phyloP scores from a whole-genome alignment of 2,329 filamentous ascomycete genomes.

The Colletotrichum tropicicola region DNA sequence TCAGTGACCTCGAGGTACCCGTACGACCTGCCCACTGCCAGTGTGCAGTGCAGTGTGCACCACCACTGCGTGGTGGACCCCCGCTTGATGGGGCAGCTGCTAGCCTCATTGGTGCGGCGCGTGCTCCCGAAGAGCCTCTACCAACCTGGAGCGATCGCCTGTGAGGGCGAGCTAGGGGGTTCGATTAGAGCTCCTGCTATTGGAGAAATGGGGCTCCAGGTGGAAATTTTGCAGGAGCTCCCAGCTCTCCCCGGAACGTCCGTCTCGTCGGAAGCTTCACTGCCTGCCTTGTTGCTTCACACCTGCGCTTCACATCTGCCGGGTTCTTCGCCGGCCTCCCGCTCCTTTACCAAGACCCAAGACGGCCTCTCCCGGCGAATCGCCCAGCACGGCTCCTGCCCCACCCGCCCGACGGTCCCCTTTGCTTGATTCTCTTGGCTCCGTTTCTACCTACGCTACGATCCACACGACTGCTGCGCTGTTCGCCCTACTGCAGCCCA shows the following conservation, averaged over 20 bases:
- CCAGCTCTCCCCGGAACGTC: conserved; percentile 22
- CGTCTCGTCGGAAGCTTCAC: conserved; percentile 14
- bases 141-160: conserved; percentile 15
- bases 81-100: conserved; percentile 1
- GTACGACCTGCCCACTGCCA: too few species aligned
- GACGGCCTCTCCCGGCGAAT: conserved; percentile 17
- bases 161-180: background rate
- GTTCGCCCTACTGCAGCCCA: conserved; percentile 11
- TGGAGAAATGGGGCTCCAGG: conserved; percentile 14
- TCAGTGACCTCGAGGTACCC: conserved; percentile 1
- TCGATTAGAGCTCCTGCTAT: conserved; percentile 18
- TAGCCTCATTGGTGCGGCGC: conserved; percentile 18
- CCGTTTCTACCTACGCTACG: conserved; percentile 7
- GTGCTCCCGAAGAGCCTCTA: conserved; percentile 22
- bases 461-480: background rate
- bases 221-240: conserved; percentile 30
- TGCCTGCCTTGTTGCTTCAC: background rate
- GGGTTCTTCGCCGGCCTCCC: background rate
- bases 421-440: conserved; percentile 26
- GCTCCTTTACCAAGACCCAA: background rate
- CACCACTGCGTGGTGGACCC: background rate
- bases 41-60: too few species aligned
- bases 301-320: conserved; percentile 7
- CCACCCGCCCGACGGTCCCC: conserved; percentile 6
- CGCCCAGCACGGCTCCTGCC: conserved; percentile 1